Base-by-base conservation (phyloP, 2,329 filamentous ascomycete species). In the Tolypocladium tundrense region DNA sequence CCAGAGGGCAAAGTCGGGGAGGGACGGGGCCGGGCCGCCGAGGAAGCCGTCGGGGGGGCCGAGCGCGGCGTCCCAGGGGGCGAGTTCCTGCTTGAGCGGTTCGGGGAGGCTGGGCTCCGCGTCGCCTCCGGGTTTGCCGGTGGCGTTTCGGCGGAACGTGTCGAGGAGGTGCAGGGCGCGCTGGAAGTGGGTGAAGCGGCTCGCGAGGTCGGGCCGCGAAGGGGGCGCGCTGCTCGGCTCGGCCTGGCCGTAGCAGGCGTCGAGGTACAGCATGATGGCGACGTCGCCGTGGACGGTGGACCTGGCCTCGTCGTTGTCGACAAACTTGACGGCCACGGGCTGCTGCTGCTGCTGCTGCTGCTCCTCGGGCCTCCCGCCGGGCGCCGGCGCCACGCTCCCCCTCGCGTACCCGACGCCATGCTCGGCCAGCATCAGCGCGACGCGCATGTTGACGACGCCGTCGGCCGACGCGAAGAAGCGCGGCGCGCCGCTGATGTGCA, bases 201-300 rank as follows among this genome's bases (percentile, higher is more conserved):
- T 66, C 1, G 74, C 77, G 4, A 76, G 64, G 21, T 73, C 68
- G 6, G 63, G 31, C 6, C 65, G 62, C 1, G 66, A 54, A 13
- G 62, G 57, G 3, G 68, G 63, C 9, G 60, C 57, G 55, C 68
- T 63, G 2, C 61, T 65, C 43, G 63, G 55, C 55, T 67, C 69
- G n/a, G 64, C 62, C 0, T 61, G 59, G 1, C 76, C 75, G 60
- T 84, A 77, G 14, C 76, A 70, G 2, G 79, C 75, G 59, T 88
- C 81, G 1, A 89, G 73, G 59, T 90, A 86, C 11, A 82, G 67
- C 74, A 86, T 74, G 59, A 85, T 80, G 40, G 77, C 77, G 1
- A 78, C 56, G 45, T 80, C 75, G 6, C 83, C 82, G 9, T 78
- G 69, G 0, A 82, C 73, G 0, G 68, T 70, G 1, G 81, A 77